Conservation (phyloP, 176 grass and related monocot genomes). For the Oryza nivara region DNA sequence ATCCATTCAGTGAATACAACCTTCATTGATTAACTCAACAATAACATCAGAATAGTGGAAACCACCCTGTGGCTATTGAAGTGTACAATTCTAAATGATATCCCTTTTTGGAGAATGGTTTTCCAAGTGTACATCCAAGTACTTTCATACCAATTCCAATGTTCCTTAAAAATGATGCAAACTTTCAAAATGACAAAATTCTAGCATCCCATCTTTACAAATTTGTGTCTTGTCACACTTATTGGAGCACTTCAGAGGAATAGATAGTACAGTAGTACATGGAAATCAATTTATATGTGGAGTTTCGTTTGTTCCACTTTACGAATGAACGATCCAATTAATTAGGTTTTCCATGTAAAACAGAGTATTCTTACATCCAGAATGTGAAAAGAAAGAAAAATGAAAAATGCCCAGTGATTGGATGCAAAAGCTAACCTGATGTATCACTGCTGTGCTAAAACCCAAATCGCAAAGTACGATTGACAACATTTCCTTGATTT, state of each 20-base stretch:
- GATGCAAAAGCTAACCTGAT: conserved; percentile 65
- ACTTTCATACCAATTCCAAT: background rate
- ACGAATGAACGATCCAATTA: background rate
- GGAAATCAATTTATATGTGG: background rate
- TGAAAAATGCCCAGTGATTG: conserved; percentile 11
- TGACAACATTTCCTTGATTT: conserved; percentile 95
- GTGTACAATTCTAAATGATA: background rate
- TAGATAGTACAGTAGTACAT: background rate
- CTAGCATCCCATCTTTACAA: background rate
- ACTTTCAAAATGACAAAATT: background rate
- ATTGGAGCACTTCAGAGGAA: background rate
- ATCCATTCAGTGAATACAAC: background rate
- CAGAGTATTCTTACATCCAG: conserved; percentile 4
- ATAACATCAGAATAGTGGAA: background rate
- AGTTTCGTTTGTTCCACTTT: background rate
- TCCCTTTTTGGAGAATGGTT: background rate
- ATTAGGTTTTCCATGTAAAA: background rate
- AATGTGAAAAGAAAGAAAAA: background rate
- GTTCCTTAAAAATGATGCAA: background rate
- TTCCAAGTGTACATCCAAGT: background rate
- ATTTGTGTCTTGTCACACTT: background rate
- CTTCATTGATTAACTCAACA: background rate
- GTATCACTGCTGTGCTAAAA: conserved; percentile 85
- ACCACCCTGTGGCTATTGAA: background rate
- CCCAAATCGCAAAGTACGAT: conserved; percentile 76